These are phyloP conservation scores for Endocarpon pusillum DNA, from an alignment of 495 filamentous ascomycete species.

Conservation along the genomic window DNA sequence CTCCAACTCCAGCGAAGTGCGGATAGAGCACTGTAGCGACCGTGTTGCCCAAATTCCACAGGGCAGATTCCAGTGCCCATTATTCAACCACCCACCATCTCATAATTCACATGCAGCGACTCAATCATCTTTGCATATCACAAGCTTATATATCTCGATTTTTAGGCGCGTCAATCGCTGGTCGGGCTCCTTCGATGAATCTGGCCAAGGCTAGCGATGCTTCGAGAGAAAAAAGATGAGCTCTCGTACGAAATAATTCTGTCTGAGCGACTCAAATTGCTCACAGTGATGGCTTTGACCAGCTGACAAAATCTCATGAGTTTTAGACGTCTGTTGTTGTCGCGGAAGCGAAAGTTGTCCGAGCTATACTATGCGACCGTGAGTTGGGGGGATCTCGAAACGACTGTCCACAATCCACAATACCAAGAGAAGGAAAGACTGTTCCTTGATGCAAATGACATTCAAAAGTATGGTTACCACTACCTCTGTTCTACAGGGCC, in stretches of 20 bases:
- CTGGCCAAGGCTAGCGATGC: no score
- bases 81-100: no score
- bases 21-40: no score
- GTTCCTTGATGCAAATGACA: constrained; percentile 60
- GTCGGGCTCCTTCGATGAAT: no score
- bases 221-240: constrained; percentile 42
- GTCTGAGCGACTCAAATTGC: no score
- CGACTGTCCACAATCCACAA: constrained; percentile 34
- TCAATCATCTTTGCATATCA: no score
- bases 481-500: no score
- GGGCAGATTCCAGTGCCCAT: no score
- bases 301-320: constrained; percentile 8
- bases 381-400: constrained; percentile 24
- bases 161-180: constrained; percentile 43
- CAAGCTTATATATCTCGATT: no score
- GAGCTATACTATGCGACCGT: constrained; percentile 53
- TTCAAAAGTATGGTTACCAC: constrained; percentile 68
- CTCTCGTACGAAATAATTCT: constrained; percentile 40
- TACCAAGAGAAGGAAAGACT: constrained; percentile 31
- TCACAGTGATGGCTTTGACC: background rate
- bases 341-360: constrained; percentile 69
- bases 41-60: no score
- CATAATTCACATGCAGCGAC: no score
- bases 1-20: no score
- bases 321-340: constrained; percentile 53